Base-by-base conservation (phyloP, 208 protist species). In the Porcisia deanei region DNA sequence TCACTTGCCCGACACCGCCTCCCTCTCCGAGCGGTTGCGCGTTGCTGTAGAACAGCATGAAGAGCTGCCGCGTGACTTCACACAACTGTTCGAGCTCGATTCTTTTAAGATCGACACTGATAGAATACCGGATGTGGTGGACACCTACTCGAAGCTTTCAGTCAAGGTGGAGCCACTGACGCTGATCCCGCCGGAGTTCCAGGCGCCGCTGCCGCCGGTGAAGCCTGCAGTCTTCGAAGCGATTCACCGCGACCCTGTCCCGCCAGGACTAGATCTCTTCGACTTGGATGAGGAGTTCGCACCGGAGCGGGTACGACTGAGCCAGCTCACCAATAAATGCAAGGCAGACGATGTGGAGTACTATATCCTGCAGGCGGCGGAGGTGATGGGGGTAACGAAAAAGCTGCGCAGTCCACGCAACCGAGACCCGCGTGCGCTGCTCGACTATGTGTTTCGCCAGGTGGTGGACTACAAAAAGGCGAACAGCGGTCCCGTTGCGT, bases 251-350 rank as follows among this genome's bases (percentile, higher is more conserved):
- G 97, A 99, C 80, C 91, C 92, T 1, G 73, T 87, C 25, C 88
- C 89, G 12, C 98, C 98, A 1, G 94, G 95, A 1, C 89, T 99
- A 41, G 98, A 99, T 71, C 88, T 99, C 58, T 99, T 98, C 82
- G 98, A 99, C 83, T 87, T 99, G 8, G 98, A 99, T 76, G 96
- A 98, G 71, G 90, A 98, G 79, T 99, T 99, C 81, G 97, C 98
- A 10, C 97, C 97, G 43, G 97, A 99, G 86, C 88, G 91, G 55
- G 96, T 98, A 65, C 91, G 97, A 6, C 84, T 99, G 7, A 96
- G 94, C 75, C 96, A 98, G 73, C 79, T 99, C 47, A 99, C 98
- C n/a, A 99, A 99, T 84, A 98, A 98, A 76, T 99, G 97, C 79
- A 94, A 95, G 75, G 81, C 92, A 6, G 92, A 98, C 73, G 93